Evolutionary conservation across 306 rosid species (phyloP), one percentile per base, ranked within the genome.

Genomic region (Gleditsia sinensis): DNA sequence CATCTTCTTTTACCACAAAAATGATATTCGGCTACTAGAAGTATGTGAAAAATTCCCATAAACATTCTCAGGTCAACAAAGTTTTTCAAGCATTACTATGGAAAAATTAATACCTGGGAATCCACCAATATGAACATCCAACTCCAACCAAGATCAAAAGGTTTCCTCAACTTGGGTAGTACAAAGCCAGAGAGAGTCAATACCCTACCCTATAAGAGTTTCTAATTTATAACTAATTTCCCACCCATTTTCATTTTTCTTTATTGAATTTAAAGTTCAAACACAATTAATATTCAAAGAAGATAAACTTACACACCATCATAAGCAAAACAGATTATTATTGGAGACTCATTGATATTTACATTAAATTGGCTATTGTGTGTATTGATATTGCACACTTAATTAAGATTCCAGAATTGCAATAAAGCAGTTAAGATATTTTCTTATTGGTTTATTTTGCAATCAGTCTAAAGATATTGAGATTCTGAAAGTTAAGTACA

Each of bases 121-220:
- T 23, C 71, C 65, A 48, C 27, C 20, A 54, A 74, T 39, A 48
- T 46, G 32, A 73, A 73, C 30, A 73, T 20, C 27, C 49, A 25
- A 73, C 20, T 20, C 34, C 57, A 36, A 67, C 30, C 37, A 27
- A 20, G 67, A 53, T 25, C 11, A 59, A 78, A 69, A 19, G 10
- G 23, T 40, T 65, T 40, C 67, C 57, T 25, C n/a, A 6, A 67
- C 23, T 36, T 69, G 2, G 19, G 49, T 39, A 20, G 19, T 28
- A 12, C 54, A 54, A 25, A 37, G 59, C 49, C 20, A 28, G n/a
- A n/a, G 24, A n/a, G 2, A 48, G 10, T 48, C 54, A 48, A 50
- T 50, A 16, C 2, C 20, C 51, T 16, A 46, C 51, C 20, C 51
- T 16, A 46, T 21, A 46, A 16, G 51, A 9, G 28, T 50, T 50